Evolutionary conservation across 371 early-diverging fungal genomes (phyloP).

Genomic region (Mucor saturninus): DNA sequence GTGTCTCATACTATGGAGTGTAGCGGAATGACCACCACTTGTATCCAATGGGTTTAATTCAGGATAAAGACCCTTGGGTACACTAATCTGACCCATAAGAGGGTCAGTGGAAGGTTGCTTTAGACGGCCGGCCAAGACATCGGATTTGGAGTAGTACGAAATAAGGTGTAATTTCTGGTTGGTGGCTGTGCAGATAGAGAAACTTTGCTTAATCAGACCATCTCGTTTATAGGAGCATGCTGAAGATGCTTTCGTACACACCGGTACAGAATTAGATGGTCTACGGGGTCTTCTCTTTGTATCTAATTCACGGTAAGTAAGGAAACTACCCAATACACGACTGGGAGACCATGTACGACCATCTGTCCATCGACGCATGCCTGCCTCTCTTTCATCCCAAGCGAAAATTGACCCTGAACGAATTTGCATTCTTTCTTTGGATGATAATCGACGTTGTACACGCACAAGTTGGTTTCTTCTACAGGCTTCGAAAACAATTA

Average conservation of each 20-base stretch:
- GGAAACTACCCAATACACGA: slow-evolving; percentile 76
- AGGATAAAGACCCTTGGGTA: slow-evolving; percentile 71
- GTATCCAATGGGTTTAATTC: slow-evolving; percentile 58
- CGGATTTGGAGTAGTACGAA: slow-evolving; percentile 83
- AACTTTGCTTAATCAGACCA: slow-evolving; percentile 66
- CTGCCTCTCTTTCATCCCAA: slow-evolving; percentile 87
- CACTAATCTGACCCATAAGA: slow-evolving; percentile 48
- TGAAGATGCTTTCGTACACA: slow-evolving; percentile 24
- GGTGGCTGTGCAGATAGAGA: slow-evolving; percentile 73
- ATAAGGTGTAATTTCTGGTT: slow-evolving; percentile 86
- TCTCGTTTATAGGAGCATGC: slow-evolving; percentile 60
- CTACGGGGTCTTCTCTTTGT: slow-evolving; percentile 55
- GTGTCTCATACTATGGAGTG: slow-evolving; percentile 28
- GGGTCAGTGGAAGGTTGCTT: slow-evolving; percentile 60
- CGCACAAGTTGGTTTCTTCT: slow-evolving; percentile 68
- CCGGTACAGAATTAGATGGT: slow-evolving; percentile 14
- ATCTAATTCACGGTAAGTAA: slow-evolving; percentile 79
- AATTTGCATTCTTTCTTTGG: slow-evolving; percentile 65
- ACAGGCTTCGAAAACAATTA: slow-evolving; percentile 85
- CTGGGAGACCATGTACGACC: slow-evolving; percentile 86
- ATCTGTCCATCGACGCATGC: slow-evolving; percentile 92
- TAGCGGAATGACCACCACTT: slow-evolving; percentile 52
- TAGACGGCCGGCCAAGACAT: slow-evolving; percentile 61
- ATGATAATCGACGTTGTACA: slow-evolving; percentile 76
- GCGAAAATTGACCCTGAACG: slow-evolving; percentile 82